These are phyloP conservation scores for Ceratopteris richardii DNA, from an alignment of 75 land plant genomes.

Conservation along the genomic window DNA sequence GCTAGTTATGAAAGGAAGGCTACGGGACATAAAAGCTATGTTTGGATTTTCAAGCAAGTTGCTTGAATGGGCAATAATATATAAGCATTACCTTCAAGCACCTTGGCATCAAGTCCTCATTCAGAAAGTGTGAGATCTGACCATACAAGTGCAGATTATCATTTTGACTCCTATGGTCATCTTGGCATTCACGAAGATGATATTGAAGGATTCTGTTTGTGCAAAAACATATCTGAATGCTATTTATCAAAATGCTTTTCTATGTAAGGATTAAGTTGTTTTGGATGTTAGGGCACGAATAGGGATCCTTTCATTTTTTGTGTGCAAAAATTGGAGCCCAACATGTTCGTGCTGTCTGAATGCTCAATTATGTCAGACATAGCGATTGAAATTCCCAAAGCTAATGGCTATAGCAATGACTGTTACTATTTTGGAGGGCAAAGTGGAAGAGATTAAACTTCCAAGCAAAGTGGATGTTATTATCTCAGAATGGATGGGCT, in stretches of 20 bases:
- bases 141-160: no score
- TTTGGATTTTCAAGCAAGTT: no score
- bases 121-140: no score
- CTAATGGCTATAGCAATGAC: constrained; percentile 89
- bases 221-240: constrained; percentile 94
- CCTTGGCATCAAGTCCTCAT: no score
- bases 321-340: constrained; percentile 97
- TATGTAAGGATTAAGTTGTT: constrained; percentile 90
- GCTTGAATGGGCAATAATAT: no score
- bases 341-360: constrained; percentile 98
- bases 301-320: constrained; percentile 87
- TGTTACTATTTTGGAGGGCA: constrained; percentile 88
- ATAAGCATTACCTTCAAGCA: no score
- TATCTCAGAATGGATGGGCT: constrained; percentile 99
- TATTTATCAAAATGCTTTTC: constrained; percentile 76
- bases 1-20: no score
- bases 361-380: constrained; percentile 96
- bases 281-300: constrained; percentile 99
- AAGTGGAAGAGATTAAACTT: constrained; percentile 83
- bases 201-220: constrained; percentile 92
- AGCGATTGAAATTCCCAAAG: constrained; percentile 79
- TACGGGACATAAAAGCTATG: no score
- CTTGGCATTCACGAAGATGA: constrained; percentile 56
- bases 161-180: no score
- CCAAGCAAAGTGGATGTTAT: constrained; percentile 89